Base-by-base conservation (phyloP, 164 flowering plant species). In the Pachysandra terminalis region DNA sequence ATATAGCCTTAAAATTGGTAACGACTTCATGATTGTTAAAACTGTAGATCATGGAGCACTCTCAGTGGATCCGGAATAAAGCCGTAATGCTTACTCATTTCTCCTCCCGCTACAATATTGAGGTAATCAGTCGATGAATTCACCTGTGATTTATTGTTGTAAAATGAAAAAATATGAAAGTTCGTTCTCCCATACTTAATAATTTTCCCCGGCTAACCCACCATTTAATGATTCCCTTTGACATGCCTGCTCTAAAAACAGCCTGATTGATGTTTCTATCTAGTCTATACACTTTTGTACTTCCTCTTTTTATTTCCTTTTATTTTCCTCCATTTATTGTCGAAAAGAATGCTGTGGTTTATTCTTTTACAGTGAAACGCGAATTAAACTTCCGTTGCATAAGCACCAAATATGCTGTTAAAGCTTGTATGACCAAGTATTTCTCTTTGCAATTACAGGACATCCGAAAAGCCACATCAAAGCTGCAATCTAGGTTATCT, bases 1-100 rank as follows among this genome's bases (percentile, higher is more conserved):
- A 32, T 32, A 32, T 32, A 3, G 3, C 37, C 37, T 32, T 32
- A 32, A 7, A 32, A 32, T 32, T 32, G 37, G 37, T 32, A 32
- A 32, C 7, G 37, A 32, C 3, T 32, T 32, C 7, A 3, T 32
- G 3, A 32, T 32, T 63, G 15, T 71, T 70, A 21, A 57, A 61
- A 64, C 48, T 84, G 84, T 83, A 95, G 98, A 80, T 92, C 68
- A 79, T 92, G 61, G 90, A 87, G 68, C 63, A 95, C 68, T 90
- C 96, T 24, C 66, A 95, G 63, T 92, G 98, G 98, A 83, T 92
- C 61, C 79, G 97, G 59, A 95, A 83, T 71, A 85, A 90, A 74
- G 74, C 97, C 19, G 58, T 92, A 54, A 40, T 95, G 75, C 77
- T 95, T 61, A 92, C 97, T 61, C 97, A 95, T 83, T 95, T 95